Base-by-base conservation (phyloP, 768 basidiomycete species). In the Phaeotremella fagi region DNA sequence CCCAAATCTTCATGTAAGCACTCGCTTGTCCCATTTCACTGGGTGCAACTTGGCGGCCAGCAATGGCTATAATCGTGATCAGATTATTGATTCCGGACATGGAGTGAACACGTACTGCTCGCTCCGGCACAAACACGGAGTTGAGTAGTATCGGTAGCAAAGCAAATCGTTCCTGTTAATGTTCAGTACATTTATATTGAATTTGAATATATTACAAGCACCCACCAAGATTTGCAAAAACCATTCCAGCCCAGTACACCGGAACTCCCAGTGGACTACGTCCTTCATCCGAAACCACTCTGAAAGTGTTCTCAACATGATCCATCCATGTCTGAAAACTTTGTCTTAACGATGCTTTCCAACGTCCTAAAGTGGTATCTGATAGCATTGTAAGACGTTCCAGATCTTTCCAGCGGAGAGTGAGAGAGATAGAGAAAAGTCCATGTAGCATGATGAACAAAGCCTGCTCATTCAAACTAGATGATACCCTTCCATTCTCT, bases 121-220 rank as follows among this genome's bases (percentile, higher is more conserved):
- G 58, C 48, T 26, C 58, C 58, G 7, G 58, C 58, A 35, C 52
- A 55, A 15, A 60, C 52, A 18, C 58, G 27, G 37, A 60, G 54
- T 37, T 55, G 44, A 28, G 54, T 54, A 23, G 58, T 55, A 49
- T 55, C 58, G 54, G 48, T 60, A 27, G 55, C 22, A 9, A 60
- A 50, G 43, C 54, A 31, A 31, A 55, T 44, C 15, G 35, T 28
- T 23, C 50, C 50, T 43, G 27, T 4, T 7, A 33, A 33, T 16
- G n/a, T n/a, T n/a, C n/a, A n/a, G n/a, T n/a, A n/a, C n/a, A n/a
- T n/a, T n/a, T 36, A 36, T 4, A 4, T 16, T 26, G 44, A 23
- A 45, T 4, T 5, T 22, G 3, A 6, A n/a, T 24, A 4, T 16
- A 22, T 27, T n/a, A 4, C 23, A 18, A 3, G n/a, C 11, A 6